A percentile compares a stretch with the other conserved stretches of the same genome.
Conservation (phyloP, 495 filamentous ascomycete species). For the Talaromyces trachyspermus region DNA sequence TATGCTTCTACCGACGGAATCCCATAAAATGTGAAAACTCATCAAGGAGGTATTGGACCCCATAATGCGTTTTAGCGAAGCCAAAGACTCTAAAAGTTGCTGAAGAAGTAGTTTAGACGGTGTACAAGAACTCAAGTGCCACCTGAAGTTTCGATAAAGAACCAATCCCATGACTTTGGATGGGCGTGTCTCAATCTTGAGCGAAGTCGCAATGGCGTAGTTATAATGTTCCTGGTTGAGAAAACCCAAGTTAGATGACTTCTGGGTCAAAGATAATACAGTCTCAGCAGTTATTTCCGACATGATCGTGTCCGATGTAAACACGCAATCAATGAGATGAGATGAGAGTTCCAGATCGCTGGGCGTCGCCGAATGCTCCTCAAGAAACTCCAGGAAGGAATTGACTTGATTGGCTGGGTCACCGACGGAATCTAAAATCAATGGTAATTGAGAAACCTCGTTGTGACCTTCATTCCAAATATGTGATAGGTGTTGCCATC, state of each 20-base stretch:
- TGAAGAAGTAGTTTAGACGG: slow-evolving; percentile 18
- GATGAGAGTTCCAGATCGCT: slow-evolving; percentile 12
- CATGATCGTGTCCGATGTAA: slow-evolving; percentile 14
- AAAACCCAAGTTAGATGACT: slow-evolving; percentile 16
- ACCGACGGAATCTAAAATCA: background rate
- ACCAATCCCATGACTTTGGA: slow-evolving; percentile 24
- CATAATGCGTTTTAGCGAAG: slow-evolving; percentile 21
- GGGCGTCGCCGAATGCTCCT: background rate
- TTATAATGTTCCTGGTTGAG: slow-evolving; percentile 20
- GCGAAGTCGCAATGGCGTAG: slow-evolving; percentile 21
- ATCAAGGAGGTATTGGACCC: slow-evolving; percentile 45
- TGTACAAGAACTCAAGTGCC: slow-evolving; percentile 14
- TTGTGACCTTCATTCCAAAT: slow-evolving; percentile 12
- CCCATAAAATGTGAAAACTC: slow-evolving; percentile 33
- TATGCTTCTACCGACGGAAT: slow-evolving; percentile 23
- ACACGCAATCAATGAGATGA: slow-evolving; percentile 17
- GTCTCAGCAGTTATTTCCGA: slow-evolving; percentile 17
- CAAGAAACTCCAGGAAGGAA: slow-evolving; percentile 2
- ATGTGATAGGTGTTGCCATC: slow-evolving; percentile 24
- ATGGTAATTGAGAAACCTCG: background rate
- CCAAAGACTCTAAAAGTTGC: slow-evolving; percentile 17
- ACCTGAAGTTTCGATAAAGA: slow-evolving; percentile 36
- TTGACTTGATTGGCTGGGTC: slow-evolving; percentile 12
- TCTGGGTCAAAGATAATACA: slow-evolving; percentile 22
- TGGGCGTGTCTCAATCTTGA: slow-evolving; percentile 14